Base-by-base conservation (phyloP, 306 rosid species). In the Canavalia ensiformis region DNA sequence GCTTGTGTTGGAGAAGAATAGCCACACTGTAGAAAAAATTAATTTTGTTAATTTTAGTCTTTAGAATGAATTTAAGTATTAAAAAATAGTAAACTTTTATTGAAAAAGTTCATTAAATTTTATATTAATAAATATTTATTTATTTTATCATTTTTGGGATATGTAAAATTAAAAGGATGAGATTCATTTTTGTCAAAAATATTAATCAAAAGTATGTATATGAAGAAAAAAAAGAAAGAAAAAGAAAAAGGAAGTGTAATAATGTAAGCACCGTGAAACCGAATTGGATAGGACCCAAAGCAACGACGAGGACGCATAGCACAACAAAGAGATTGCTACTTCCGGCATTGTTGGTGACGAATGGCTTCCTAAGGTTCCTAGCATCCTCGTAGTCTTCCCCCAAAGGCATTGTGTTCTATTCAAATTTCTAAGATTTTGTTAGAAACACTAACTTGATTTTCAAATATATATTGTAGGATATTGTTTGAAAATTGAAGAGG, bases 241-340 rank as follows among this genome's bases (percentile, higher is more conserved):
- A 52, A 52, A 30, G n/a, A 0, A 3, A 2, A 13, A 12, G 29
- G 7, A 6, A 12, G 4, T 29, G 58, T 69, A 54, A 73, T 5
- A 77, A 28, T 41, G 47, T 28, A 47, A 75, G 59, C 68, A 83
- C 89, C 87, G 97, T 91, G 89, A 91, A 88, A 49, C 97, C 97
- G 68, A 93, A 93, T 78, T 93, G 96, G 72, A 93, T 68, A 56
- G 97, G 91, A 25, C 94, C 97, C 78, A 93, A 79, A 6, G 94
- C 91, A 46, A 93, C 96, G 68, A 93, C 52, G 74, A 93, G 91
- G 30, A 93, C 96, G 41, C 94, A 91, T 41, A 88, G 18, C 18
- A 93, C 66, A 58, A 93, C 89, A 57, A 82, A 91, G 58, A 89
- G 5, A 28, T 90, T 87, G 55, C 79, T 78, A 55, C 68, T 91